These are phyloP conservation scores for Phaffia tasmanica DNA, from an alignment of 768 basidiomycete species.

Conservation along the genomic window DNA sequence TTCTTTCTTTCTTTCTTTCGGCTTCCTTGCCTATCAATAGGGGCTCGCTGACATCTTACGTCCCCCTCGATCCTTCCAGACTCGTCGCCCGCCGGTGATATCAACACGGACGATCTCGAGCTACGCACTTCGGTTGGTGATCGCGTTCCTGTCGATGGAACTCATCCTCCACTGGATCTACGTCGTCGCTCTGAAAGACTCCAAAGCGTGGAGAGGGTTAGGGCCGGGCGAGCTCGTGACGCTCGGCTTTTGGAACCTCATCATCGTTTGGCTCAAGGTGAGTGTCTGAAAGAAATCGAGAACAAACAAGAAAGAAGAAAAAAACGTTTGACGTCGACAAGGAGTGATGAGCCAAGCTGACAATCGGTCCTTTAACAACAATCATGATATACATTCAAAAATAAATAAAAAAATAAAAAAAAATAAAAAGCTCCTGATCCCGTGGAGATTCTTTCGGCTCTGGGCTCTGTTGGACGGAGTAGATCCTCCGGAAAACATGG, in stretches of 20 bases:
- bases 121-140: conserved; percentile 61
- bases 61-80: conserved; percentile 30
- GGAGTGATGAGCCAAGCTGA: too few species aligned
- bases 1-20: background rate
- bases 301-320: background rate
- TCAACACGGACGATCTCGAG: conserved; percentile 26
- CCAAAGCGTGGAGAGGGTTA: conserved; percentile 66
- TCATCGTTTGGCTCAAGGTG: conserved; percentile 94
- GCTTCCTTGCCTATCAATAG: too few species aligned
- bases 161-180: conserved; percentile 87
- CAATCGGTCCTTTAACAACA: background rate
- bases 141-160: conserved; percentile 75
- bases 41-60: too few species aligned
- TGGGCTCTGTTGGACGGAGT: conserved; percentile 83
- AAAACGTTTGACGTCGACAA: too few species aligned
- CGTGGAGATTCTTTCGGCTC: conserved; percentile 93
- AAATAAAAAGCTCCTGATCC: conserved; percentile 60
- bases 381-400: too few species aligned
- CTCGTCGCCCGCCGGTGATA: conserved; percentile 41
- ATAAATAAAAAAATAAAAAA: background rate
- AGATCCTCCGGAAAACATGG: conserved; percentile 96
- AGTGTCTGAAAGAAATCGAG: conserved; percentile 27
- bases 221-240: conserved; percentile 70
- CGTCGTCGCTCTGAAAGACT: conserved; percentile 89
- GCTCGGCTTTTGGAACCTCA: conserved; percentile 95